phyloP scores from a whole-genome alignment of 2,329 filamentous ascomycete genomes.

The Fusarium tricinctum region DNA sequence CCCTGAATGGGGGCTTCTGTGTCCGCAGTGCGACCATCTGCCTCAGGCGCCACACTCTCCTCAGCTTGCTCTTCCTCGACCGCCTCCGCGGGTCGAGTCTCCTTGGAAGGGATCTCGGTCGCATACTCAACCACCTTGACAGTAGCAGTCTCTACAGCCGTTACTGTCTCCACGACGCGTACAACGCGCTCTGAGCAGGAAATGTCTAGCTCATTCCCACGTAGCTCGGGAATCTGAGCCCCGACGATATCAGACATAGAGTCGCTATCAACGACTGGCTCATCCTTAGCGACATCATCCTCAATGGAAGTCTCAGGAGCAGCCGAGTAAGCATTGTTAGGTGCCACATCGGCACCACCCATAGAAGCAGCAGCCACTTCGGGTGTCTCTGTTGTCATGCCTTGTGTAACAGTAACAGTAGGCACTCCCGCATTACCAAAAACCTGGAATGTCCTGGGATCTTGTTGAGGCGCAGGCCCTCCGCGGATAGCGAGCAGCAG shows the following conservation, averaged over 20 bases:
- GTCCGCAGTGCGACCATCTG: neutral
- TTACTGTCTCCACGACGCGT: conserved; percentile 52
- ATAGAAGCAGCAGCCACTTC: conserved; percentile 26
- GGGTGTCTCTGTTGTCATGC: conserved; percentile 18
- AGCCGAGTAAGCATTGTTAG: conserved; percentile 48
- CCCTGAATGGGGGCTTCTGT: conserved; percentile 6
- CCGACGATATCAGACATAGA: neutral
- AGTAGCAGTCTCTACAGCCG: conserved; percentile 53
- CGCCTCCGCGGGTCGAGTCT: conserved; percentile 26
- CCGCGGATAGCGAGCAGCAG: conserved; percentile 63
- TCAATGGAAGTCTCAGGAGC: conserved; percentile 17
- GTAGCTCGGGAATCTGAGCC: conserved; percentile 3
- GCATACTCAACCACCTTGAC: conserved; percentile 51
- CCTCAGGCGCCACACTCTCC: conserved; percentile 7
- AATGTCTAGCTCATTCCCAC: conserved; percentile 43
- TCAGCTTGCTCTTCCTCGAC: conserved; percentile 13
- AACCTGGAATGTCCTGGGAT: conserved; percentile 51
- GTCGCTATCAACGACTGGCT: conserved; percentile 4
- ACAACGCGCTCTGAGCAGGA: conserved; percentile 42
- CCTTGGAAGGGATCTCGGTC: conserved; percentile 44
- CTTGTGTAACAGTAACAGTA: conserved; percentile 48
- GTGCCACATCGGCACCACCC: conserved; percentile 17
- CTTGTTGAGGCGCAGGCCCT: conserved; percentile 36
- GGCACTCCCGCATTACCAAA: conserved; percentile 45
- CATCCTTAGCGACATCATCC: neutral